phyloP scores from a whole-genome alignment of 2,329 filamentous ascomycete species.

The Biscogniauxia marginata region DNA sequence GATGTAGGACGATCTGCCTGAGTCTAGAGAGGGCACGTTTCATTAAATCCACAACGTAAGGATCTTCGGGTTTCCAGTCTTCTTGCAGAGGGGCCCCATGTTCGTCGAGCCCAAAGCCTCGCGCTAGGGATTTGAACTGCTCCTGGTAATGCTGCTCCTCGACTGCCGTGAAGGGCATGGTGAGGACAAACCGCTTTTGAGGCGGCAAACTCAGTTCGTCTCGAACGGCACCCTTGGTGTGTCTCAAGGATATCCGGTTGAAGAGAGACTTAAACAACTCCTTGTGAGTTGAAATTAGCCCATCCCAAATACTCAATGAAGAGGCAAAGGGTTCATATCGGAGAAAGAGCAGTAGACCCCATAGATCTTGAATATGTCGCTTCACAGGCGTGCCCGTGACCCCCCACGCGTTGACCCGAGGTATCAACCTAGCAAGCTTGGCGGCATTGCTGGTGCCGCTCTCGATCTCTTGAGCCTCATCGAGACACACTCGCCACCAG shows the following conservation, averaged over 20 bases:
- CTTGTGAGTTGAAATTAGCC: conserved; percentile 61
- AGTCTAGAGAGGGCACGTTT: conserved; percentile 73
- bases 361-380: conserved; percentile 73
- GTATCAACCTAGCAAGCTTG: conserved; percentile 73
- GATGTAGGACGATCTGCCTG: conserved; percentile 81
- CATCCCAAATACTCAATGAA: conserved; percentile 63
- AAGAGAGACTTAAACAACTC: conserved; percentile 69
- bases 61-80: conserved; percentile 64
- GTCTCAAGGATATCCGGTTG: conserved; percentile 69
- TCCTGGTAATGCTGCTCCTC: conserved; percentile 87
- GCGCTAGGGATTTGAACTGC: conserved; percentile 73
- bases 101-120: conserved; percentile 63
- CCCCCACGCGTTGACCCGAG: conserved; percentile 85
- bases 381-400: conserved; percentile 89
- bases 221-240: conserved; percentile 80
- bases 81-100: conserved; percentile 61
- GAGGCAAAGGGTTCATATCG: conserved; percentile 73
- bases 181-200: conserved; percentile 85
- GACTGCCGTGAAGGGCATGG: conserved; percentile 83
- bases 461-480: conserved; percentile 91
- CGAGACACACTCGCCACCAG: conserved; percentile 83
- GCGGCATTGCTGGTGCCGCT: conserved; percentile 83
- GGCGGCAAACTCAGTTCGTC: conserved; percentile 76
- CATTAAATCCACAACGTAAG: conserved; percentile 66
- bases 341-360: conserved; percentile 79